Conservation (phyloP, 1,284 basidiomycete genomes). For the Trametes sp. region DNA sequence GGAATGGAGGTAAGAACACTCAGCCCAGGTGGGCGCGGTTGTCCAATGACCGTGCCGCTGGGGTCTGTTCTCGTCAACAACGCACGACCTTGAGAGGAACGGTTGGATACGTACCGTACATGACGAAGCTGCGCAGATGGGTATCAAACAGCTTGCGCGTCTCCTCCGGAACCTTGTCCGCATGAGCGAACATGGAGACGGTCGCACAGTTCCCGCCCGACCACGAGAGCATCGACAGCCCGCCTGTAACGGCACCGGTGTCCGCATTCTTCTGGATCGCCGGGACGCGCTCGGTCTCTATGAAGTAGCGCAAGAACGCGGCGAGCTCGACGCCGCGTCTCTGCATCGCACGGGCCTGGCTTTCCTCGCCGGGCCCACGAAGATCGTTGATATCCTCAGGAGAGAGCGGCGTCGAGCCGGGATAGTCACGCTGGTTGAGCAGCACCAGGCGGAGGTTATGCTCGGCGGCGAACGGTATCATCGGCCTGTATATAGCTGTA, state of each 20-base stretch:
- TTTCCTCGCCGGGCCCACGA: constrained; percentile 20
- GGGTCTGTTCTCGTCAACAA: constrained; percentile 8
- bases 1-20: constrained; percentile 5
- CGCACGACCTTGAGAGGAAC: too few relatives aligned
- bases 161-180: constrained; percentile 30
- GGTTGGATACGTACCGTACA: constrained; percentile 32
- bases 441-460: constrained; percentile 40
- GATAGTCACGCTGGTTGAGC: constrained; percentile 44
- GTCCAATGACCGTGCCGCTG: constrained; percentile 7
- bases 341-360: constrained; percentile 27
- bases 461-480: constrained; percentile 36
- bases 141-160: constrained; percentile 23
- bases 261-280: constrained; percentile 18
- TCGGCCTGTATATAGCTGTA: constrained; percentile 37
- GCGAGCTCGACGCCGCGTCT: constrained; percentile 37
- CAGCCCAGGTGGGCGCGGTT: constrained; percentile 7
- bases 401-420: constrained; percentile 37
- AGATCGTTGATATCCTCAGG: constrained; percentile 38
- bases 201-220: constrained; percentile 35
- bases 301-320: constrained; percentile 38
- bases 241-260: constrained; percentile 33
- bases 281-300: constrained; percentile 34
- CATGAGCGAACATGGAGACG: constrained; percentile 35
- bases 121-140: constrained; percentile 36
- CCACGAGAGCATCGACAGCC: constrained; percentile 40